A percentile compares a stretch with the other conserved stretches of the same genome.
These are phyloP conservation scores for Verticillium isaacii DNA, from an alignment of 2,329 filamentous ascomycete species.

Conservation along the genomic window DNA sequence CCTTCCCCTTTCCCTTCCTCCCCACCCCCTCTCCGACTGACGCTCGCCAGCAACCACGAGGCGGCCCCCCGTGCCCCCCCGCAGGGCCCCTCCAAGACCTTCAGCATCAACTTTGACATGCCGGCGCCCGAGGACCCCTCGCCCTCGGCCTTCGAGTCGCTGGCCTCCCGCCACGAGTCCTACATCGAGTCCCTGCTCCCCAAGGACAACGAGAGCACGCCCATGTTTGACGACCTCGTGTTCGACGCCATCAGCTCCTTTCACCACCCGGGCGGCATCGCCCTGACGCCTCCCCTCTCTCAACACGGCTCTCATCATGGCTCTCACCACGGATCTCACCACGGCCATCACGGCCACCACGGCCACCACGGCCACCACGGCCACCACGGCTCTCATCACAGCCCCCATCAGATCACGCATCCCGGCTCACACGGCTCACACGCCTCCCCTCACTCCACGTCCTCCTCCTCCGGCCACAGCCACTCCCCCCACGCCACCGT, in stretches of 20 bases:
- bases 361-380: background rate
- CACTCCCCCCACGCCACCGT: constrained; percentile 23
- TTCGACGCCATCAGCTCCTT: background rate
- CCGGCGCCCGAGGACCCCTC: constrained; percentile 24
- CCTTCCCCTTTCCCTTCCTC: background rate
- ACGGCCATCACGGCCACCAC: background rate
- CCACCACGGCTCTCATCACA: background rate
- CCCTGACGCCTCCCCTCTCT: background rate
- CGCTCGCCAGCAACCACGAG: constrained; percentile 12
- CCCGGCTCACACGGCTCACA: background rate
- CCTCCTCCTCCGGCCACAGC: constrained; percentile 13
- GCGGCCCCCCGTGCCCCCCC: constrained; percentile 20
- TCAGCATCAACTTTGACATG: constrained; percentile 48
- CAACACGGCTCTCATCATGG: background rate
- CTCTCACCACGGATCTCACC: background rate
- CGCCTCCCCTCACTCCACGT: constrained; percentile 12
- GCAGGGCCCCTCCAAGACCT: constrained; percentile 41
- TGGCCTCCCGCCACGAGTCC: constrained; percentile 37
- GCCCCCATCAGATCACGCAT: background rate
- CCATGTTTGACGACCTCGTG: constrained; percentile 2
- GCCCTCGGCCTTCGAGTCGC: constrained; percentile 25
- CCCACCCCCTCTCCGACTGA: constrained; percentile 2
- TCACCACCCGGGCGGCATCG: constrained; percentile 8
- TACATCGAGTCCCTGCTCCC: constrained; percentile 37
- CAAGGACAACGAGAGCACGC: constrained; percentile 8